Evolutionary conservation across 257 asterid genomes (phyloP), one percentile per base, ranked within the genome.

Genomic region (Petunia secreta): DNA sequence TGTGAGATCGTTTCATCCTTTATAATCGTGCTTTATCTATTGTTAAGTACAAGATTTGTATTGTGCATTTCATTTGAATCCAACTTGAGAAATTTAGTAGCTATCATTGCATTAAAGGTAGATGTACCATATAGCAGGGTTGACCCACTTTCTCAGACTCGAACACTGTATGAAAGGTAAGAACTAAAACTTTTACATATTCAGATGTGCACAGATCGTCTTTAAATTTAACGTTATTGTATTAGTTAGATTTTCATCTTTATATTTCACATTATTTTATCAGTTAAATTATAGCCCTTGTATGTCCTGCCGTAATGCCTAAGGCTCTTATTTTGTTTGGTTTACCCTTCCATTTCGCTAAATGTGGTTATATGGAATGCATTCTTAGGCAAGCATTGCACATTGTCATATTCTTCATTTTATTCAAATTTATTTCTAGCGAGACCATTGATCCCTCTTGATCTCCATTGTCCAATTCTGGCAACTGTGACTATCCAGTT

Each of bases 331-430:
- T 11, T 36, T 71, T 48, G 6, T 71, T 71, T 48, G 77, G 44
- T 71, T 71, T 71, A 71, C 58, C 76, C 76, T 16, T 69, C 76
- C 25, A 25, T 25, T 25, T 25, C 10, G 3, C 60, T 53, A 10
- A 5, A 50, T 69, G 41, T 69, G 58, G 58, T 71, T 71, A 48
- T 48, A 48, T 48, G 5, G 43, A 71, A 71, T 5, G 11, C 60
- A 50, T n/a, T 71, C n/a, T 25, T 50, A 68, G 46, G 7, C 38
- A 79, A 79, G 63, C 52, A 48, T 63, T 65, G 53, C 25, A 79
- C 53, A 34, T 63, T 65, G 65, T 55, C 25, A 6, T 34, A 13
- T 71, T 34, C 25, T 48, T 55, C 34, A 71, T 11, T 6, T 71
- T 25, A 11, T 66, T 66, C 38, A 40, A 15, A 66, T 41, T 25